phyloP scores from a whole-genome alignment of 768 basidiomycete genomes.

The Amanita rimosa region DNA sequence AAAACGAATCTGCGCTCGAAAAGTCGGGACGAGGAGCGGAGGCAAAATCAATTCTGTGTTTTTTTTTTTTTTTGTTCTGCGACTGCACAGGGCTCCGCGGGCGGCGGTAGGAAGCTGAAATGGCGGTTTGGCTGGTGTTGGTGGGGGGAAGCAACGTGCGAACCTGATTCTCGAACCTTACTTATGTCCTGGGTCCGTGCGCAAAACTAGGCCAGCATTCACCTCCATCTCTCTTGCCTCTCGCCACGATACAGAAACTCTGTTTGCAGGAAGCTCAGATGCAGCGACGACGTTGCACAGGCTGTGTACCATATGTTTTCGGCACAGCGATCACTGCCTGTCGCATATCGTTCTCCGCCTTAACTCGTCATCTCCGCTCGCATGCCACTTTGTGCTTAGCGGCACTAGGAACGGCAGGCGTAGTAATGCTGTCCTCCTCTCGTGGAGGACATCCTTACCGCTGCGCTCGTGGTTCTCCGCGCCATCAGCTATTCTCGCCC shows the following conservation, averaged over 20 bases:
- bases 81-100: background rate
- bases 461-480: background rate
- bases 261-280: background rate
- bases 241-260: conserved; percentile 2
- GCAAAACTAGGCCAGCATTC: background rate
- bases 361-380: conserved; percentile 6
- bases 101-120: conserved; percentile 5
- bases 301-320: conserved; percentile 1
- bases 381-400: background rate
- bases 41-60: background rate
- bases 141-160: conserved; percentile 13
- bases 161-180: conserved; percentile 12
- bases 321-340: background rate
- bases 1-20: conserved; percentile 5
- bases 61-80: background rate
- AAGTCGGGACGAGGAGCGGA: conserved; percentile 2
- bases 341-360: conserved; percentile 1
- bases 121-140: conserved; percentile 5
- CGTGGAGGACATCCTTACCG: background rate
- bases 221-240: background rate
- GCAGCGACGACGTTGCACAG: background rate
- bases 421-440: background rate
- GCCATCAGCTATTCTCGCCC: background rate
- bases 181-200: conserved; percentile 4
- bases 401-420: background rate